Base-by-base conservation (phyloP, 2,329 filamentous ascomycete genomes). In the Xylariales sp. region DNA sequence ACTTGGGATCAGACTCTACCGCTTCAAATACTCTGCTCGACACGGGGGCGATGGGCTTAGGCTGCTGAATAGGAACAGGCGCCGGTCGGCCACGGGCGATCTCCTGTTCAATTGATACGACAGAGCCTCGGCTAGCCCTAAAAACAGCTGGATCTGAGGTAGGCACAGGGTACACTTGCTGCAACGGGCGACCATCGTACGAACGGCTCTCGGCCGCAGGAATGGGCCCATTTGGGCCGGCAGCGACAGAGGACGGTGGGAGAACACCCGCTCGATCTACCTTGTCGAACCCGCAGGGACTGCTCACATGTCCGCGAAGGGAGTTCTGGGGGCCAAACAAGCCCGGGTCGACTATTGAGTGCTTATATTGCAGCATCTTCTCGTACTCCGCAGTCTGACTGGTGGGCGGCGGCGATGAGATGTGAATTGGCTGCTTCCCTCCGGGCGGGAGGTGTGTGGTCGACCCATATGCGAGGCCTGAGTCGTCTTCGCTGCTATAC, bases 31-130 rank as follows among this genome's bases (percentile, higher is more conserved):
- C 72, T 14, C 76, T 76, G 44, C 76, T 75, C 25, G 82, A 81
- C 3, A 94, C 79, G 0, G 86, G 87, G 3, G 76, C 71, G 41
- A 87, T 75, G 3, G 90, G 90, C 49, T 89, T 83, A 3, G 90
- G 90, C 51, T 95, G 88, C 56, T 93, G 85, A n/a, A 96, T 70
- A 10, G 82, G 80, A 21, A 88, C 73, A 0, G 78, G 70, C 5
- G 67, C 77, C 5, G 81, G 76, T 29, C 76, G 70, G 13, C 61
- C 55, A 14, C 59, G 62, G 16, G 63, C 57, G 3, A 67, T 55
- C 29, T 67, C 62, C 38, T 62, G 58, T 25, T 57, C 60, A 59
- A 40, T 58, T 13, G 68, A 67, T 12, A 68, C 56, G n/a, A 68
- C 54, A 25, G 78, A 76, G 16, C 63, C 67, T 21, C 70, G 67